Conservation (phyloP, 805 yeast genomes). For the Saccharomycopsis oosterbeekiorum region DNA sequence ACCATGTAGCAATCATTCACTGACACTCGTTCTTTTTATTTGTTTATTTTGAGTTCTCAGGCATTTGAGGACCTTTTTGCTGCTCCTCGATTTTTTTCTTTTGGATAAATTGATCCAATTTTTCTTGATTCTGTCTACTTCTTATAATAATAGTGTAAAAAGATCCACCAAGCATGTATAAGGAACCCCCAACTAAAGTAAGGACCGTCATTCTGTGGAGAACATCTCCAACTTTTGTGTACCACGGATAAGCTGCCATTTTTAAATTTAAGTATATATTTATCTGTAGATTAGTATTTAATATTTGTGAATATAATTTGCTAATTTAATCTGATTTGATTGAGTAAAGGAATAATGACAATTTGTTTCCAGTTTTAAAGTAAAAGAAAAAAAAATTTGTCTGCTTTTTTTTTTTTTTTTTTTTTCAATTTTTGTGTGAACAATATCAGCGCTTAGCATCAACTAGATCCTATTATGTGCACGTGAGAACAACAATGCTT, state of each 20-base stretch:
- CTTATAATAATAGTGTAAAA: constrained; percentile 14
- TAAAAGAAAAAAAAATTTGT: too few relatives aligned
- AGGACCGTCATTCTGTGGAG: constrained; percentile 65
- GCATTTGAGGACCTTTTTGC: not conserved
- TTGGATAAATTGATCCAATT: constrained; percentile 23
- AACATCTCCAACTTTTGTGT: constrained; percentile 60
- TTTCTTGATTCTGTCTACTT: constrained; percentile 22
- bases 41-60: not conserved
- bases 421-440: too few relatives aligned
- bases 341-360: too few relatives aligned
- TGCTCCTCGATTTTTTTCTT: constrained; percentile 13
- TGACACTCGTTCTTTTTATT: not conserved
- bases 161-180: constrained; percentile 19
- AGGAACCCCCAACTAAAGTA: constrained; percentile 48
- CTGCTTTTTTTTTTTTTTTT: too few relatives aligned
- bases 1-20: too few relatives aligned
- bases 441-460: too few relatives aligned
- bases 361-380: too few relatives aligned
- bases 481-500: too few relatives aligned
- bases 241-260: constrained; percentile 49
- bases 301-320: too few relatives aligned
- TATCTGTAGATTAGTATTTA: not conserved
- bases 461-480: too few relatives aligned
- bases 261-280: not conserved
- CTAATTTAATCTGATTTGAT: too few relatives aligned